Base-by-base conservation (phyloP, 2,329 filamentous ascomycete species). In the Aureobasidium sp. region DNA sequence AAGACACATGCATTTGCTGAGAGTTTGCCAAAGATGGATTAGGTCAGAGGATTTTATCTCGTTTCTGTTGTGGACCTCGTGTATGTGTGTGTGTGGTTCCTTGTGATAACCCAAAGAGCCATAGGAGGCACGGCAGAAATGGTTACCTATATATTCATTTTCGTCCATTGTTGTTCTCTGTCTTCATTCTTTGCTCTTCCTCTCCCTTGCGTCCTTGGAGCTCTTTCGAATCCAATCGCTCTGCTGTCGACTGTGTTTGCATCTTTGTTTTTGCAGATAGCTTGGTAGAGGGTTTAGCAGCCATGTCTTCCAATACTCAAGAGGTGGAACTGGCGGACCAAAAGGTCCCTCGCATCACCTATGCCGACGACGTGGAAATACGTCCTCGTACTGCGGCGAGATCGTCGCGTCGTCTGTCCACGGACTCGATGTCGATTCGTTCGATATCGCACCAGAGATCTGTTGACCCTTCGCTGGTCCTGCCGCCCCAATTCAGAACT, bases 401-500 rank as follows among this genome's bases (percentile, higher is more conserved):
- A 58, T 62, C 44, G 53, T 60, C 37, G 39, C 63, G 64, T 68
- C 67, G 65, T 68, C 66, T 62, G 62, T 65, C 68, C 65, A 65
- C 64, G 17, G 72, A 72, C 62, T 70, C 70, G 6, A 66, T 75
- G 67, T 69, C 77, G 61, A 72, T 72, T 67, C 65, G 71, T 62
- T 65, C 76, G 64, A 68, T 68, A 70, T 36, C 75, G 69, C 58
- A 70, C 66, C 69, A 75, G 63, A 66, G 70, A 65, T 69, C 71
- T 67, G 69, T 79, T n/a, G 75, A 79, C 53, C 77, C 76, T 3
- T 71, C 71, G 48, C 71, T 77, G 56, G 76, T 71, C 0, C 68
- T 79, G 6, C 77, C 77, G 17, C 78, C 78, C 61, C 70, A 72
- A 29, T 79, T 76, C 66, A 70, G 76, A 31, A 79, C 76, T 2